These are phyloP conservation scores for Skeletonema grethae DNA, from an alignment of 108 stramenopile genomes.

Conservation along the genomic window DNA sequence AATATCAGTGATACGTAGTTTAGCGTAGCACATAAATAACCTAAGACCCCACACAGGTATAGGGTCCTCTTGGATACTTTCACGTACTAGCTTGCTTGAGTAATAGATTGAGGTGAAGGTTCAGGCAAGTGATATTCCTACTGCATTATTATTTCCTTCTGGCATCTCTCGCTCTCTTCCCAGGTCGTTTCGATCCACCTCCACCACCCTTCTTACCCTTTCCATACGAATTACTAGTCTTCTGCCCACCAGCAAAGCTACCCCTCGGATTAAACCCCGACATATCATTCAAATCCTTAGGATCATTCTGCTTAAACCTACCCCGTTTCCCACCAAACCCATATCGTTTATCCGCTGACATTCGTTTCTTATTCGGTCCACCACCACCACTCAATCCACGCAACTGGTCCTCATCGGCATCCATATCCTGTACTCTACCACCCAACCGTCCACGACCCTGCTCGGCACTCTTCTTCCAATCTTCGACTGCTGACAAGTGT, in stretches of 20 bases:
- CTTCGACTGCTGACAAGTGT: conserved; percentile 80
- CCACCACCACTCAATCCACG: conserved; percentile 42
- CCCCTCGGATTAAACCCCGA: conserved; percentile 81
- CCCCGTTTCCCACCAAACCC: conserved; percentile 85
- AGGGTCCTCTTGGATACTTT: no score
- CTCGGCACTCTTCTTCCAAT: conserved; percentile 86
- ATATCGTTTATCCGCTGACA: conserved; percentile 69
- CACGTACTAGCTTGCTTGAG: no score
- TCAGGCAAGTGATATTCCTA: no score
- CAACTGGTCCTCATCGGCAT: conserved; percentile 62
- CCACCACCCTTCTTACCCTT: conserved; percentile 31
- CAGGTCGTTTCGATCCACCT: conserved; percentile 57
- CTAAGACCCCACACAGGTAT: no score
- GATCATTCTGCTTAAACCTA: conserved; percentile 90
- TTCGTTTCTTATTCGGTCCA: conserved; percentile 63
- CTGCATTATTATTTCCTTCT: background rate
- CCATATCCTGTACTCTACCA: conserved; percentile 53
- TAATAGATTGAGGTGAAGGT: no score
- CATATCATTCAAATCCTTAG: conserved; percentile 75
- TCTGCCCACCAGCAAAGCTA: conserved; percentile 80
- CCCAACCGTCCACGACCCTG: conserved; percentile 48
- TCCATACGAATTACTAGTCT: conserved; percentile 27
- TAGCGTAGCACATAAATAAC: no score
- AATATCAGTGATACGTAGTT: no score
- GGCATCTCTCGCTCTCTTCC: conserved; percentile 87